Conservation (phyloP, 148 eudicot genomes). For the Talinum fruticosum region DNA sequence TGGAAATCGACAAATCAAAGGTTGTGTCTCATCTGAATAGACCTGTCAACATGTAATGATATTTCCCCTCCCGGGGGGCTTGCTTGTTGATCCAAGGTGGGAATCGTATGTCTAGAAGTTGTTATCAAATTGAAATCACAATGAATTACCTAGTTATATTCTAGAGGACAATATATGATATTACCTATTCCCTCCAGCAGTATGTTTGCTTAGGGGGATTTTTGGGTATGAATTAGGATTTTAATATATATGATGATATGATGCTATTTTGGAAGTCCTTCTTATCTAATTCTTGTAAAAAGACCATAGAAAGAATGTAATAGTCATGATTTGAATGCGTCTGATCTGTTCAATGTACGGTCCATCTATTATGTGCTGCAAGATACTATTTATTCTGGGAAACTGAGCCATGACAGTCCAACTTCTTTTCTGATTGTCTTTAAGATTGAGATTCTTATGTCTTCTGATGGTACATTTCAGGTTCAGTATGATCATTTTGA, state of each 20-base stretch:
- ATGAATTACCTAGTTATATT: background rate
- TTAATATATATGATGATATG: background rate
- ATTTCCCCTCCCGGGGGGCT: background rate
- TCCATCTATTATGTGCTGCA: background rate
- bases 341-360: background rate
- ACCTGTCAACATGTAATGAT: background rate
- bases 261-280: background rate
- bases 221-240: background rate
- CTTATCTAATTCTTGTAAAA: background rate
- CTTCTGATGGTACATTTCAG: conserved; percentile 41
- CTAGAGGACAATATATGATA: background rate
- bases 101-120: background rate
- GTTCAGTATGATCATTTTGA: conserved; percentile 96
- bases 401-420: background rate
- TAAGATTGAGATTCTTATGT: background rate
- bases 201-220: background rate
- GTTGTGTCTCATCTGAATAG: background rate
- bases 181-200: background rate
- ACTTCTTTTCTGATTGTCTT: background rate
- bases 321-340: background rate
- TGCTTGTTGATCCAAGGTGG: background rate
- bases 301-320: background rate
- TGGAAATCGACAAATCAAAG: background rate
- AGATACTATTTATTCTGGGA: too few relatives aligned
- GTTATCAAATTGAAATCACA: background rate